Evolutionary conservation across 768 basidiomycete genomes (phyloP).

Genomic region (Saitozyma sp.): DNA sequence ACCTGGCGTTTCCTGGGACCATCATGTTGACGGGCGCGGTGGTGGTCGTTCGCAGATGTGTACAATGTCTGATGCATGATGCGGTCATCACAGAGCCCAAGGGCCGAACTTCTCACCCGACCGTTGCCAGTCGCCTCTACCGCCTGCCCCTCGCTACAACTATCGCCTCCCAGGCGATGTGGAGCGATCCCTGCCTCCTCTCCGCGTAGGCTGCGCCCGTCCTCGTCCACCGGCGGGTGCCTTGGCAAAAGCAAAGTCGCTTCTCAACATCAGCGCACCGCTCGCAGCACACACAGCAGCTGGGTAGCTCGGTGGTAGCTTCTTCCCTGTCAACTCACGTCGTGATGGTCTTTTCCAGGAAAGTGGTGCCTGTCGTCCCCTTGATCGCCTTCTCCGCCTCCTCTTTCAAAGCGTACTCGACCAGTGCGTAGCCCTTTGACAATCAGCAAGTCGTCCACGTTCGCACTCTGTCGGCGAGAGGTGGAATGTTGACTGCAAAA

Average conservation of each 20-base stretch:
- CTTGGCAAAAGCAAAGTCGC: constrained; percentile 45
- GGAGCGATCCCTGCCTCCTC: constrained; percentile 36
- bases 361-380: constrained; percentile 73
- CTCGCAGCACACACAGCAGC: background rate
- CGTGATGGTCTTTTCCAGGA: constrained; percentile 82
- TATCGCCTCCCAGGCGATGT: constrained; percentile 27
- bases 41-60: too few relatives aligned
- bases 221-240: constrained; percentile 29
- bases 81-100: too few relatives aligned
- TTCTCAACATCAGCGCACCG: background rate
- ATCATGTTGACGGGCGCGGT: too few relatives aligned
- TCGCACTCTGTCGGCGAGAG: background rate
- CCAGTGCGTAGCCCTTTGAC: constrained; percentile 89
- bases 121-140: too few relatives aligned
- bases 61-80: too few relatives aligned
- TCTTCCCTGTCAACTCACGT: constrained; percentile 51
- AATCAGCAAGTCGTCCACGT: constrained; percentile 1
- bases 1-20: too few relatives aligned
- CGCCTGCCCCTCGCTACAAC: too few relatives aligned
- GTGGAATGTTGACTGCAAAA: background rate
- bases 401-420: constrained; percentile 93
- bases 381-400: constrained; percentile 95
- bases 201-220: constrained; percentile 6
- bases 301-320: background rate
- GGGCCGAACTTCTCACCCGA: too few relatives aligned